Base-by-base conservation (phyloP, 345 rosid genomes). In the Sisymbrium irio region DNA sequence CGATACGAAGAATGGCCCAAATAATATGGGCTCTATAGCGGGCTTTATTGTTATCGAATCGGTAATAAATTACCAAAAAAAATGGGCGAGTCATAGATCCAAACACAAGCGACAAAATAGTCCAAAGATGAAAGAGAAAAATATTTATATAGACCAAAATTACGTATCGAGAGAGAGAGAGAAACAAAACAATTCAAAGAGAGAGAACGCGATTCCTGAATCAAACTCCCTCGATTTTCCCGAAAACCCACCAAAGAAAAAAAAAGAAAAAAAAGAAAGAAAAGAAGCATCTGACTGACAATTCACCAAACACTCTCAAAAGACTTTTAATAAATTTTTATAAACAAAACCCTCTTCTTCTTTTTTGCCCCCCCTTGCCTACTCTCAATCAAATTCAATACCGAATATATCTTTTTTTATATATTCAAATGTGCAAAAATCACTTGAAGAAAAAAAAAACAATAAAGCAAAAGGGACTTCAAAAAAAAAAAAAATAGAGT, bases 281-380 rank as follows among this genome's bases (percentile, higher is more conserved):
- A 33, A 20, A n/a, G 77, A 51, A 17, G 64, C 80, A 73, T 72
- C 88, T 81, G 83, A 81, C 83, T 81, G 83, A 81, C 85, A 72
- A 76, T 62, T 58, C 81, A 78, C 78, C 82, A 74, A 83, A 54
- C 64, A 45, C 65, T 41, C 76, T 49, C 37, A 33, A 33, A 33
- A 22, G 5, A 30, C 33, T 4, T 30, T 4, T 30, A 4, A 30
- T 30, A 1, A 30, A 30, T 30, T 30, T 30, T 30, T 30, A 30
- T 30, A 30, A 28, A 28, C 25, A 22, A 22, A 22, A 22, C 25
- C 25, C 25, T 22, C 25, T 22, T 22, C 25, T 22, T 22, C 25
- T 22, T 22, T 22, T 22, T 22, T 22, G 1, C 3, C 3, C 3
- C 3, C 3, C 3, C 3, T 22, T 22, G 25, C 25, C 25, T 22